Base-by-base conservation (phyloP, 306 rosid genomes). In the Macrotyloma uniflorum region DNA sequence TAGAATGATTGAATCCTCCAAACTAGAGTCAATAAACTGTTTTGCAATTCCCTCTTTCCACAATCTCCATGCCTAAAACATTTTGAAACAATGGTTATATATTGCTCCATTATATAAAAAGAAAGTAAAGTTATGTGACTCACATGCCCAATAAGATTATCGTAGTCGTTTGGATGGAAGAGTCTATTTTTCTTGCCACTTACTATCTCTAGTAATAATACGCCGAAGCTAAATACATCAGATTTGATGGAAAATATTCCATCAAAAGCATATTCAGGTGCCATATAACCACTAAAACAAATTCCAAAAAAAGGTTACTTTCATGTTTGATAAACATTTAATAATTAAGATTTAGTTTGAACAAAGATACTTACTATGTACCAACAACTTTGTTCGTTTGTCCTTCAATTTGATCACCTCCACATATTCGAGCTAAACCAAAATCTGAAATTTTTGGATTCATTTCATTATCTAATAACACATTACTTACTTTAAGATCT, bases 181-280 rank as follows among this genome's bases (percentile, higher is more conserved):
- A 70, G 0, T 0, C 6, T 7, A 1, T 35, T 79, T 33, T 24
- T 79, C 35, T 33, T 70, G 9, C 78, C 83, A 28, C 83, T 72
- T 6, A 79, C 22, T 18, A 79, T 71, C 30, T 71, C 83, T 9
- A 79, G 8, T 6, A 79, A 0, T 49, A 71, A 24, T 16, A 79
- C 30, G 2, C 67, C 83, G 18, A 61, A 79, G 26, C 83, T 79
- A 0, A 70, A 70, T 6, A 70, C 67, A 51, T 79, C 67, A 0
- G 74, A 72, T 12, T 79, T 79, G 1, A 24, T 50, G 0, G 83
- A 79, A 12, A 79, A 79, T 71, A 71, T 1, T 2, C 83, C 74
- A 50, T 71, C 46, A 24, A n/a, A 23, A 0, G 74, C 74, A 79
- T 79, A 79, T 50, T 79, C 67, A 23, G 73, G 83, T 11, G 83